Conservation (phyloP, 306 rosid genomes). For the Vigna mungo region DNA sequence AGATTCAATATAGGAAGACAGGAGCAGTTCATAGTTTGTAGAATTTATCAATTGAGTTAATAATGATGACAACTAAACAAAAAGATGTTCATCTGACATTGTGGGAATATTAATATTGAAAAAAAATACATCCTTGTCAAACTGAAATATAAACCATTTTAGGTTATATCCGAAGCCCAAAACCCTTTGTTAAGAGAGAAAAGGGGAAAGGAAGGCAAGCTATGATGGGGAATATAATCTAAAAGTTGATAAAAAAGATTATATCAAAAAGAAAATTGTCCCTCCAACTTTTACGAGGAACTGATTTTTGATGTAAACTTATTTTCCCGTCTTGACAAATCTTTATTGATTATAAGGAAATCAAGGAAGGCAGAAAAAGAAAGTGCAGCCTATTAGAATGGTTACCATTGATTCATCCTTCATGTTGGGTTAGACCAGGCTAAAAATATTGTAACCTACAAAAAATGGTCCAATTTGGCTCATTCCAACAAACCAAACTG, state of each 20-base stretch:
- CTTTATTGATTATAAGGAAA: not conserved
- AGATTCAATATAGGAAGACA: not conserved
- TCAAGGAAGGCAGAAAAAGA: not conserved
- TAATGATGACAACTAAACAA: not conserved
- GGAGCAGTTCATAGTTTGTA: not conserved
- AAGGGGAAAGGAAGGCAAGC: constrained; percentile 4
- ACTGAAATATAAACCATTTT: constrained; percentile 12
- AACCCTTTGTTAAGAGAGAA: not conserved
- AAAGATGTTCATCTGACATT: not conserved
- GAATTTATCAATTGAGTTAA: constrained; percentile 20
- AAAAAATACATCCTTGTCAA: not conserved
- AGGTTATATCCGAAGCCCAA: not conserved
- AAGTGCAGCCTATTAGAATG: not conserved
- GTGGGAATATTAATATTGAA: not conserved
- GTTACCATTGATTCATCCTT: too few relatives aligned
- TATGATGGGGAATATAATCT: constrained; percentile 2
- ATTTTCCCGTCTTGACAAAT: too few relatives aligned
- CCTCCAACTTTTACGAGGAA: too few relatives aligned
- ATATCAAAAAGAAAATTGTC: too few relatives aligned
- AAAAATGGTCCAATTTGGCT: too few relatives aligned
- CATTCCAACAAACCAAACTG: too few relatives aligned
- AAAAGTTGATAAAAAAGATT: not conserved
- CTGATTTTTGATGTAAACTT: too few relatives aligned
- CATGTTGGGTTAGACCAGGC: too few relatives aligned
- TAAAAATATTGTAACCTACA: too few relatives aligned